Evolutionary conservation across 139 green algal species (phyloP), one percentile per base, ranked within the genome.

Genomic region (Zygnema circumcarinatum): DNA sequence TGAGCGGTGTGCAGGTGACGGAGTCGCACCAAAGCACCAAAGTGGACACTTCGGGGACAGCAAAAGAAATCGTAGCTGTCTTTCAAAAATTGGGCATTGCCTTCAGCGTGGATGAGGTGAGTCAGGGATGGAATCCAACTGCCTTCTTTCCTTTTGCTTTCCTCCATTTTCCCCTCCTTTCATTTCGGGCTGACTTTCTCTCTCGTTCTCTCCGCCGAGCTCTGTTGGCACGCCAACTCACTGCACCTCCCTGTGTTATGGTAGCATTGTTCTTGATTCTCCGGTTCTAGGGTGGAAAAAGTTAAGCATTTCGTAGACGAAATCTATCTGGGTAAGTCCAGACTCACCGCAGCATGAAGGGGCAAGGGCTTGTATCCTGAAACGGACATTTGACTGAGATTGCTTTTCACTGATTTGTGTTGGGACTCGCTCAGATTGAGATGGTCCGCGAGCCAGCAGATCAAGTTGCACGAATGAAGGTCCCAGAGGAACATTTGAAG

Each of bases 1-100:
- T n/a, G n/a, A n/a, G n/a, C n/a, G n/a, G n/a, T n/a, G n/a, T n/a
- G 62, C 62, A 91, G 79, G 86, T 99, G 52, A 89, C 94, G 31
- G 97, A 99, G 93, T 98, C 94, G 62, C 97, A 99, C 91, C 97
- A 99, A 89, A 93, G 90, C n/a, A 96, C 92, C 67, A 99, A 99
- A 92, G 97, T 95, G 62, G 96, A 99, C 92, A 98, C 96, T 1
- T 96, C 92, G 29, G 95, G 92, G 42, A 97, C 95, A 2, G 96
- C 96, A 54, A 98, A 98, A 87, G 96, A 96, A 0, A 92, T 98
- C 38, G 96, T 99, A 1, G 72, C 81, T 2, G 98, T 93, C 0
- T 96, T 99, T 78, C 91, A 96, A 35, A 92, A 92, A 67, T 92
- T 99, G 80, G 97, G 97, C 2, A 42, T 96, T 0, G 78, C 94